Evolutionary conservation across 805 yeast species (phyloP).

Genomic region (Clavispora santaluciae): DNA sequence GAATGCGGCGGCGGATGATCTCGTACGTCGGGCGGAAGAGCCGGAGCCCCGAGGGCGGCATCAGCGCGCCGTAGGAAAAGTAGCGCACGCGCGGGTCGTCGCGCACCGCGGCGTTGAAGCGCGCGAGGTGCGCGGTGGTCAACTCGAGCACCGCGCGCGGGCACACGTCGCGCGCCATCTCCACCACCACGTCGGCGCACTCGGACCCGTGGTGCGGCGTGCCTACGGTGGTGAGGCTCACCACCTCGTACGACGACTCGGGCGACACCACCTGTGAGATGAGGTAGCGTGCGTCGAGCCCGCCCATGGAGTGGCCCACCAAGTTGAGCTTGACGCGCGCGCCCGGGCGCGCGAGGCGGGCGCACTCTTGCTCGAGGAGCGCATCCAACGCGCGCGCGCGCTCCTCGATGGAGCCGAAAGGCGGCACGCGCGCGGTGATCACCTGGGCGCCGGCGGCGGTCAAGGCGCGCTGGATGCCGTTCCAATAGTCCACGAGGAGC

Average conservation of each 20-base stretch:
- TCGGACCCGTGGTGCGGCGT: slow-evolving; percentile 89
- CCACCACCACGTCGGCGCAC: slow-evolving; percentile 65
- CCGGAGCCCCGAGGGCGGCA: slow-evolving; percentile 57
- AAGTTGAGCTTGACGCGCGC: slow-evolving; percentile 55
- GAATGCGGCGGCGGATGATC: slow-evolving; percentile 38
- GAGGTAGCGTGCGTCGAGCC: slow-evolving; percentile 75
- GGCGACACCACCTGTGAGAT: slow-evolving; percentile 45
- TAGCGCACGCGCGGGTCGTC: slow-evolving; percentile 64
- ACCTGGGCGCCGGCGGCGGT: slow-evolving; percentile 62
- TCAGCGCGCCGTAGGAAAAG: slow-evolving; percentile 79
- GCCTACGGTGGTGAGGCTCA: slow-evolving; percentile 75
- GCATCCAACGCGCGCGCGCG: slow-evolving; percentile 57
- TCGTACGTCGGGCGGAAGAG: slow-evolving; percentile 63
- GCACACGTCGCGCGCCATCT: slow-evolving; percentile 14
- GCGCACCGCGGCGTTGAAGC: slow-evolving; percentile 48
- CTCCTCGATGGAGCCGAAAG: slow-evolving; percentile 69
- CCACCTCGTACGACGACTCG: slow-evolving; percentile 48
- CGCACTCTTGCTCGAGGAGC: slow-evolving; percentile 38
- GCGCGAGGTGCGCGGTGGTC: slow-evolving; percentile 48
- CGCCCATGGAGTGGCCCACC: slow-evolving; percentile 94
- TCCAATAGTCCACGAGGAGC: slow-evolving; percentile 67
- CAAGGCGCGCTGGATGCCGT: slow-evolving; percentile 64
- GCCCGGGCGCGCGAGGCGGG: slow-evolving; percentile 11
- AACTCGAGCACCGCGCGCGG: slow-evolving; percentile 54
- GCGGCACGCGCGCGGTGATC: slow-evolving; percentile 72